A percentile compares a stretch with the other conserved stretches of the same genome.
These are phyloP conservation scores for Oryza nivara DNA, from an alignment of 176 grass and related monocot species.

Conservation along the genomic window DNA sequence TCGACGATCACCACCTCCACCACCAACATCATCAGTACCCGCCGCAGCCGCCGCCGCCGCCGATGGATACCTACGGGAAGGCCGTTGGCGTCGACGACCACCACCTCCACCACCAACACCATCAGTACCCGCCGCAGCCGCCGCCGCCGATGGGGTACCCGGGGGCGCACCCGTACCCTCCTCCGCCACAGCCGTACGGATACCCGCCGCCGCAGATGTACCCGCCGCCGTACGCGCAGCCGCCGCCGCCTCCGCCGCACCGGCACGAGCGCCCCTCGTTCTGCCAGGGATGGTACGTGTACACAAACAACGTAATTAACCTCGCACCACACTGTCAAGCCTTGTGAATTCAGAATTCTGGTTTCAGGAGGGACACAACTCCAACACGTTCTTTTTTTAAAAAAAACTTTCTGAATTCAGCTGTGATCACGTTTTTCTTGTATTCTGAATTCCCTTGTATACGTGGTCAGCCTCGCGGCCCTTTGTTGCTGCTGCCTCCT, in stretches of 20 bases:
- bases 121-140: neutral
- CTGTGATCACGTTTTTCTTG: neutral
- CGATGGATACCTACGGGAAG: conserved; percentile 40
- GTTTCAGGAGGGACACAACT: neutral
- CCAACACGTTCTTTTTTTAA: neutral
- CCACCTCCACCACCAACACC: conserved; percentile 30
- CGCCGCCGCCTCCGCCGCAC: conserved; percentile 51
- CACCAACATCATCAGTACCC: neutral
- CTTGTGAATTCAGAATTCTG: too few species aligned
- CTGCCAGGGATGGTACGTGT: conserved; percentile 45
- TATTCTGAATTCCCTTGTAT: neutral
- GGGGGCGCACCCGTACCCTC: conserved; percentile 24
- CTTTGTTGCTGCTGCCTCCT: conserved; percentile 57
- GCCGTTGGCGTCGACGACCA: conserved; percentile 3
- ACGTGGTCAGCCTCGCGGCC: conserved; percentile 27
- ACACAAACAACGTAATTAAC: neutral
- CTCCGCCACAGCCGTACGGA: conserved; percentile 43
- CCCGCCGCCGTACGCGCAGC: conserved; percentile 60
- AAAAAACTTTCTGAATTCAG: too few species aligned
- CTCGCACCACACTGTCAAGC: neutral
- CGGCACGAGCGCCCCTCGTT: conserved; percentile 41
- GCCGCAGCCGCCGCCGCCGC: conserved; percentile 38
- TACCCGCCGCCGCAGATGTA: conserved; percentile 50
- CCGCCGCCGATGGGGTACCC: conserved; percentile 52
- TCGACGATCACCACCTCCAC: conserved; percentile 31